Conservation (phyloP, 73 alveolate species). For the Loxodes magnus region DNA sequence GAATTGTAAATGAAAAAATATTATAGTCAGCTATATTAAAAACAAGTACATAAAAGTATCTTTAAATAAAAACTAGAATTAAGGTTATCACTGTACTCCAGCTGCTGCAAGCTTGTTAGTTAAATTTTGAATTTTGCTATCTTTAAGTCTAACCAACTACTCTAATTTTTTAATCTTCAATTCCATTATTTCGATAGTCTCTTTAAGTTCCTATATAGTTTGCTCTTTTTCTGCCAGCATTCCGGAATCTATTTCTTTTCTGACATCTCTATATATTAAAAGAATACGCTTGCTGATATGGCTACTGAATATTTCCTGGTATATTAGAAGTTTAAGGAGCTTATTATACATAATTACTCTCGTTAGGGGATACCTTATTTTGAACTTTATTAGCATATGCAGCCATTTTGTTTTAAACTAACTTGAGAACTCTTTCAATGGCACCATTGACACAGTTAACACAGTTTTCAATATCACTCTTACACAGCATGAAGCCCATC, state of each 20-base stretch:
- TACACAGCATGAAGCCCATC: not conserved
- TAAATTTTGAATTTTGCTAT: constrained; percentile 3
- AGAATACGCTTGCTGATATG: too few relatives aligned
- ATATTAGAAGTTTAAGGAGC: not conserved
- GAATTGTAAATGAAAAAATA: too few relatives aligned
- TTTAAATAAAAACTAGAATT: too few relatives aligned
- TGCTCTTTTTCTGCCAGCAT: not conserved
- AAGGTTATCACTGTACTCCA: too few relatives aligned
- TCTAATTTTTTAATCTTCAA: constrained; percentile 5
- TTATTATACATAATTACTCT: not conserved
- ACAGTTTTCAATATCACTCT: not conserved
- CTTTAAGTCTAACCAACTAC: constrained; percentile 4
- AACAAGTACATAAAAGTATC: too few relatives aligned
- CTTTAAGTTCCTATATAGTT: constrained; percentile 5
- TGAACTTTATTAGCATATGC: not conserved
- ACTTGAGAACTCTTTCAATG: not conserved
- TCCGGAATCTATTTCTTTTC: too few relatives aligned
- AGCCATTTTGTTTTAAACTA: not conserved
- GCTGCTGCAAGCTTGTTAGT: not conserved
- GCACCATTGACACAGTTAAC: not conserved
- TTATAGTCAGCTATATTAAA: too few relatives aligned
- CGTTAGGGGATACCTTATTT: not conserved
- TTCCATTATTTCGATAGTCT: constrained; percentile 9
- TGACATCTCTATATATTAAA: too few relatives aligned
- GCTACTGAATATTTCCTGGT: not conserved